Evolutionary conservation across 139 green algal genomes (phyloP), one percentile per base, ranked within the genome.

Genomic region (Picochlorum sp.): DNA sequence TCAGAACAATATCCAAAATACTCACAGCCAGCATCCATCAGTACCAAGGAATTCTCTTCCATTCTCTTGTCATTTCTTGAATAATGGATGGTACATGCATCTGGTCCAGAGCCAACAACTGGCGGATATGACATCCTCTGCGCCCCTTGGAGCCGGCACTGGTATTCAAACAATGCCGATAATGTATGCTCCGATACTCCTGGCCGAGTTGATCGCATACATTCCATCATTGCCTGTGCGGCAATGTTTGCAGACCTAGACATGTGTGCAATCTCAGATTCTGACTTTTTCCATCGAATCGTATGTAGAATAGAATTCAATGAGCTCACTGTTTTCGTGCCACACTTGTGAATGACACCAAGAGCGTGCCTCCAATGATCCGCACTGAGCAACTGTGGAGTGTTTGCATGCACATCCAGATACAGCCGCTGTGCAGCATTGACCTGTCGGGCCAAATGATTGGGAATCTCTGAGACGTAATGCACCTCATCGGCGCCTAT

Each of bases 11-110:
- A 97, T 46, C 91, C 90, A 30, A 86, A 79, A 34, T 80, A 65
- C 80, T 97, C 91, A 54, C 84, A 95, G 9, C 91, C 91, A 7
- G 88, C 91, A 62, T 97, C 91, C 84, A 97, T 90, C 28, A 96
- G 78, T 65, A 97, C 34, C 57, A 92, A 7, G 49, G 92, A 47
- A 10, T 75, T 78, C 3, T 63, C 77, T 9, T 49, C 16, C 21
- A 93, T 46, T 23, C 60, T 30, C 80, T 91, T 90, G 73, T 96
- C 85, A 69, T 91, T 92, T n/a, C 81, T 71, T 3, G 69, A 67
- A 78, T 96, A 95, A 69, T 96, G 89, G n/a, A 92, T 90, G 57
- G 81, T 92, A 71, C 77, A 89, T 1, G 84, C 80, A 54, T 92
- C 80, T 0, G 67, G 9, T 4, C 88, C 88, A 8, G 69, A 69